These are phyloP conservation scores for Rhizopogon sp. DNA, from an alignment of 768 basidiomycete genomes.

Conservation along the genomic window DNA sequence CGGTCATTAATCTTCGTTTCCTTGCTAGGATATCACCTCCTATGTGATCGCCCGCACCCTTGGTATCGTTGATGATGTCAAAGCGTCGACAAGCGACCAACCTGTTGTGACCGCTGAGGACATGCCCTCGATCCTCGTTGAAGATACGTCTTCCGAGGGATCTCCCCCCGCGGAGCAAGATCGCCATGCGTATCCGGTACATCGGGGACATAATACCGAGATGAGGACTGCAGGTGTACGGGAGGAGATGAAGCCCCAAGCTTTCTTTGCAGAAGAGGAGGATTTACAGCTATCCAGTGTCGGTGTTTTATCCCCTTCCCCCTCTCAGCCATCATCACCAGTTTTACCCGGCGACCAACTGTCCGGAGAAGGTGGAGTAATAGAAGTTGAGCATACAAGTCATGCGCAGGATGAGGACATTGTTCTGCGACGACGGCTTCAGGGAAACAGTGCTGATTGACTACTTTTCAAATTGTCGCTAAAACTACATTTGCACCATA, in stretches of 20 bases:
- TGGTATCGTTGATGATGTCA: slow-evolving; percentile 69
- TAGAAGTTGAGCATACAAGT: slow-evolving; percentile 6
- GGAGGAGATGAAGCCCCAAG: slow-evolving; percentile 24
- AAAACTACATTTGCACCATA: slow-evolving; percentile 6
- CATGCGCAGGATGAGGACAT: slow-evolving; percentile 9
- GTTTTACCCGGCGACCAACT: slow-evolving; percentile 36
- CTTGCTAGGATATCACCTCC: slow-evolving; percentile 65
- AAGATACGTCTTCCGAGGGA: slow-evolving; percentile 10
- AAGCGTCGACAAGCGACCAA: slow-evolving; percentile 64
- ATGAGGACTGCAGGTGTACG: neutral
- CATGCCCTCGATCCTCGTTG: slow-evolving; percentile 3
- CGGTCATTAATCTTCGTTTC: neutral
- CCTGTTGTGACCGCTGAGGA: slow-evolving; percentile 18
- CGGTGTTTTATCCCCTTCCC: slow-evolving; percentile 68
- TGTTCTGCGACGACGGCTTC: slow-evolving; percentile 17
- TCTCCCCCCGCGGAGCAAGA: slow-evolving; percentile 10
- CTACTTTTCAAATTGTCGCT: neutral
- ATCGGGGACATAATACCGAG: slow-evolving; percentile 1
- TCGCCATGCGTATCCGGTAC: neutral
- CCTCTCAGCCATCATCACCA: slow-evolving; percentile 64
- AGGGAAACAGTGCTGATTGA: slow-evolving; percentile 4
- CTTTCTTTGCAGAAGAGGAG: slow-evolving; percentile 49
- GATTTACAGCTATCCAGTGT: slow-evolving; percentile 59
- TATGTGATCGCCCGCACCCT: slow-evolving; percentile 82
- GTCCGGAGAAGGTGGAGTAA: slow-evolving; percentile 12